Conservation (phyloP, 371 early-diverging fungal genomes). For the Gilbertella persicaria region DNA sequence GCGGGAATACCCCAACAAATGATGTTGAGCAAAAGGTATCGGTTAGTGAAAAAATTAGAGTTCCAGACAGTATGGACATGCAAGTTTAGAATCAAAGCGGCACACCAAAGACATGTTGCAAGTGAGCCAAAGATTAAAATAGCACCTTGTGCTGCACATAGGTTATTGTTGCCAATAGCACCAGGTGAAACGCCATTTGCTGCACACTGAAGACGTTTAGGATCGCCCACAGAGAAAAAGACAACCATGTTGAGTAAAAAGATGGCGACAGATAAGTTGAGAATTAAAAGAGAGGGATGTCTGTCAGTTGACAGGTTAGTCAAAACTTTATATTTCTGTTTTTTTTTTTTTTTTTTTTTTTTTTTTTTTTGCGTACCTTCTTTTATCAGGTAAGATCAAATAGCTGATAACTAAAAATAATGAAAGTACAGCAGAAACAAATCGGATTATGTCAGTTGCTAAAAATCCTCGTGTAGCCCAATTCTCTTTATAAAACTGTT, state of each 20-base stretch:
- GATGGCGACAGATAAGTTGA: conserved; percentile 58
- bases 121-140: conserved; percentile 61
- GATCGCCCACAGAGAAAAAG: conserved; percentile 58
- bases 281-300: conserved; percentile 70
- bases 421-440: conserved; percentile 52
- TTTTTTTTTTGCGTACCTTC: conserved; percentile 26
- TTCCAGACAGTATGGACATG: conserved; percentile 73
- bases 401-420: conserved; percentile 61
- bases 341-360: not conserved
- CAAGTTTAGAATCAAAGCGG: conserved; percentile 63
- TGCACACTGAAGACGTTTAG: conserved; percentile 58
- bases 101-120: conserved; percentile 61
- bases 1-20: conserved; percentile 71
- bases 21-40: conserved; percentile 53
- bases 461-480: conserved; percentile 51
- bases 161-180: conserved; percentile 57
- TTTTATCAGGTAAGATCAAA: conserved; percentile 61
- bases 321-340: no score
- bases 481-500: conserved; percentile 49
- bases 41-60: conserved; percentile 58
- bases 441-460: conserved; percentile 55
- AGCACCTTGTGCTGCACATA: conserved; percentile 67
- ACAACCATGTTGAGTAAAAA: conserved; percentile 60
- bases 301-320: conserved; percentile 4
- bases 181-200: conserved; percentile 41